These are phyloP conservation scores for Penicillium palitans DNA, from an alignment of 2,329 filamentous ascomycete genomes.

Conservation along the genomic window DNA sequence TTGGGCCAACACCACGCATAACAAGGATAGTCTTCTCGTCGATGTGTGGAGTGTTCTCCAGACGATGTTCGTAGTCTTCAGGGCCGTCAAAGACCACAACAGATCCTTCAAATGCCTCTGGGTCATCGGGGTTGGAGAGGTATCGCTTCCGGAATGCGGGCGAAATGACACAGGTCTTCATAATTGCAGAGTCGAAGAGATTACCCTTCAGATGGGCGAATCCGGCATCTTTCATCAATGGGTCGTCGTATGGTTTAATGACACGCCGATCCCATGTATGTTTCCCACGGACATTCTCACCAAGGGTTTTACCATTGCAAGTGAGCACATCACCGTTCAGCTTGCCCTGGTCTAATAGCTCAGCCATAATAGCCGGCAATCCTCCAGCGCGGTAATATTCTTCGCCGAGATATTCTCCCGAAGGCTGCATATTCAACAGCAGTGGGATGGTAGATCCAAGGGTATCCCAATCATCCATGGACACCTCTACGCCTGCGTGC, in stretches of 20 bases:
- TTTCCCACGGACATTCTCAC: conserved; percentile 28
- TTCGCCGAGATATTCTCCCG: conserved; percentile 55
- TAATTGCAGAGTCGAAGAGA: conserved; percentile 54
- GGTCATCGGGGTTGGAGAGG: conserved; percentile 48
- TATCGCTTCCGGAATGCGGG: conserved; percentile 48
- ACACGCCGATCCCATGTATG: conserved; percentile 53
- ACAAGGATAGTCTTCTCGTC: conserved; percentile 47
- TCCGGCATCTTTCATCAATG: conserved; percentile 53
- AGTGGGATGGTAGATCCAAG: conserved; percentile 54
- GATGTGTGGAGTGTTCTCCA: conserved; percentile 44
- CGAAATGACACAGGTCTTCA: conserved; percentile 56
- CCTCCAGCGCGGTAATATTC: conserved; percentile 58
- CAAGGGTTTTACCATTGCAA: conserved; percentile 36
- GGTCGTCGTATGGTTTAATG: conserved; percentile 49
- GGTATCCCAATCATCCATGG: conserved; percentile 56
- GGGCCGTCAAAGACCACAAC: conserved; percentile 55
- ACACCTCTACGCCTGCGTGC: conserved; percentile 53
- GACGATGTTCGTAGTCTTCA: conserved; percentile 49
- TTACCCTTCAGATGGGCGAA: conserved; percentile 53
- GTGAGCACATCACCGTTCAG: conserved; percentile 38
- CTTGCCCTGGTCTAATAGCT: conserved; percentile 52
- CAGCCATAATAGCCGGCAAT: conserved; percentile 55
- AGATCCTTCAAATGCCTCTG: conserved; percentile 50
- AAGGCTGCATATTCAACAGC: conserved; percentile 57
- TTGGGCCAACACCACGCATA: conserved; percentile 52